Base-by-base conservation (phyloP, 1,139 yeast species). In the Sugiyamaella pinicola region DNA sequence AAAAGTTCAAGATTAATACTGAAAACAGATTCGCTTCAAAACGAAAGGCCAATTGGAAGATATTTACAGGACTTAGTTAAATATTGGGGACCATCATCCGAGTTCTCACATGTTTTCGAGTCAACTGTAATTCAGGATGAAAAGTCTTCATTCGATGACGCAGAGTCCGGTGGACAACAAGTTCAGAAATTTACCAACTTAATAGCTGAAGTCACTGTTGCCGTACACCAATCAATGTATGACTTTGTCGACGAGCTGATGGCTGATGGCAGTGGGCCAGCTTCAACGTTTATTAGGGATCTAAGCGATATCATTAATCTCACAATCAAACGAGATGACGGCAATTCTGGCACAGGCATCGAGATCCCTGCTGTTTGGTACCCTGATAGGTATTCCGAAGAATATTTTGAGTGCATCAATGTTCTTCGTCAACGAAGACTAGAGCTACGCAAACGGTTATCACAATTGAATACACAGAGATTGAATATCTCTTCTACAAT, bases 321-420 rank as follows among this genome's bases (percentile, higher is more conserved):
- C 21, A 58, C 72, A 1, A 61, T 78, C 26, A 73, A 73, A 24
- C 68, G 72, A 4, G 70, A 71, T 12, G 64, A 67, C 22, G 66
- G 66, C 7, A 46, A 60, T 15, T 51, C 65, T 2, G 67, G 69
- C 1, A 64, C 69, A 3, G 78, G 78, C 0, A 62, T 77, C 43
- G 61, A 62, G 10, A 47, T 76, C 15, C 70, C 71, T 1, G 64
- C 68, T 4, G 58, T 57, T 12, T 73, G 78, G 61, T 78, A 74
- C 52, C 82, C 82, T 0, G 79, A 76, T 52, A 64, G 80, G 6
- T 79, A 75, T 59, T 65, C 76, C 0, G 54, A 61, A 19, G 69
- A 69, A 13, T 65, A 68, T 29, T 59, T 57, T 15, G 58, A 60
- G 0, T 55, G 60, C 5, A 57, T 71, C 28, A 46, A 52, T 6